Evolutionary conservation across 2,329 filamentous ascomycete species (phyloP).

Genomic region (Magnaporthiopsis rhizophila): DNA sequence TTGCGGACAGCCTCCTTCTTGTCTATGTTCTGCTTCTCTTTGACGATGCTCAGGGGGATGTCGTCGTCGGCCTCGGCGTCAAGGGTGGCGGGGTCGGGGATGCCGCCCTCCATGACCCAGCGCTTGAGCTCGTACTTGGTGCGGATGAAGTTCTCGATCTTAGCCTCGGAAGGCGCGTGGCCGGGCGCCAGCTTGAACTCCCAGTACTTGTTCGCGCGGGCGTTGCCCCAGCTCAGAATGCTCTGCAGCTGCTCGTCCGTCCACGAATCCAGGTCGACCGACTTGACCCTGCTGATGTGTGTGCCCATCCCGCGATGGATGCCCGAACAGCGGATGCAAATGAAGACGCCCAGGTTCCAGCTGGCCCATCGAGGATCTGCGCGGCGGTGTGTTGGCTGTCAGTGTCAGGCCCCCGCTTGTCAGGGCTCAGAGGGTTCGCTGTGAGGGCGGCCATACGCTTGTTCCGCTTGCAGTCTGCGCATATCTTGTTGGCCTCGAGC

Average conservation of each 20-base stretch:
- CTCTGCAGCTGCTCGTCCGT: constrained; percentile 96
- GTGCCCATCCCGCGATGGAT: constrained; percentile 99
- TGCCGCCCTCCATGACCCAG: constrained; percentile 97
- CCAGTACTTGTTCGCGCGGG: constrained; percentile 97
- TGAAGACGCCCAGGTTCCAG: constrained; percentile 95
- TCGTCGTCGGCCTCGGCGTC: constrained; percentile 84
- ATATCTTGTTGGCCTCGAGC: constrained; percentile 90
- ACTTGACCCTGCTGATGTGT: constrained; percentile 96
- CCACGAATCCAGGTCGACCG: constrained; percentile 95
- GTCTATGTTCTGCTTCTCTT: constrained; percentile 58
- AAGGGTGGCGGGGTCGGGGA: constrained; percentile 84
- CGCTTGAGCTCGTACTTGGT: constrained; percentile 98
- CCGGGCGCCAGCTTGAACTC: constrained; percentile 87
- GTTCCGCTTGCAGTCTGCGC: constrained; percentile 97
- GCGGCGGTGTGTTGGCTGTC: background rate
- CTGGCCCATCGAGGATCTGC: constrained; percentile 96
- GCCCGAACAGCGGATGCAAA: constrained; percentile 97
- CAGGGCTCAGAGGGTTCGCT: background rate
- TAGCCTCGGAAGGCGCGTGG: constrained; percentile 89
- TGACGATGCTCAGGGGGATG: constrained; percentile 54
- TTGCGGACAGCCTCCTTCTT: constrained; percentile 53
- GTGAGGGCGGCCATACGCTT: constrained; percentile 59
- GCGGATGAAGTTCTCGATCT: constrained; percentile 99
- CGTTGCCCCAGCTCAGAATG: constrained; percentile 91
- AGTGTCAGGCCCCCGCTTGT: background rate